Conservation (phyloP, 495 filamentous ascomycete species). For the Aspergillus conjunctus region DNA sequence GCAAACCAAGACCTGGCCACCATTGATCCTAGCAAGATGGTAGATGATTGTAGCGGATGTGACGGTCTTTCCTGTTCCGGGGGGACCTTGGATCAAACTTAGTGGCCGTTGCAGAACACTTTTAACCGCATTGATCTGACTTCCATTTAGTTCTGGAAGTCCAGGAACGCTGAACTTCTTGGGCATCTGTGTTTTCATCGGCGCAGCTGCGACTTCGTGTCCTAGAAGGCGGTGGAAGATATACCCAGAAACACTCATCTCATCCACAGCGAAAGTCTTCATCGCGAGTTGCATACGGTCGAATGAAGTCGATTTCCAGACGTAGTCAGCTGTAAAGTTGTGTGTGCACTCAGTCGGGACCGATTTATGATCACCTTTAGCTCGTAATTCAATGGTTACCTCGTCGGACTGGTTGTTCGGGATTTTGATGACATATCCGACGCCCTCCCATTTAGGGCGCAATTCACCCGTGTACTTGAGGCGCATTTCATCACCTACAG, state of each 20-base stretch:
- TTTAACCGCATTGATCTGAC: slow-evolving; percentile 96
- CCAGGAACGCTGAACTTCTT: slow-evolving; percentile 97
- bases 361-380: slow-evolving; percentile 87
- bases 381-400: slow-evolving; percentile 91
- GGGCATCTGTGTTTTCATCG: slow-evolving; percentile 95
- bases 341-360: slow-evolving; percentile 97
- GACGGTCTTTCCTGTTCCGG: slow-evolving; percentile 97
- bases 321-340: slow-evolving; percentile 97
- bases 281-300: slow-evolving; percentile 99
- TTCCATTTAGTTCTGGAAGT: slow-evolving; percentile 91
- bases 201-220: slow-evolving; percentile 92
- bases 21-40: slow-evolving; percentile 92
- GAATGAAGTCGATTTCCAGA: slow-evolving; percentile 99
- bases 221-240: slow-evolving; percentile 98
- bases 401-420: slow-evolving; percentile 99
- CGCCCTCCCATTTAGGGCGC: slow-evolving; percentile 93
- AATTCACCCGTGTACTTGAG: slow-evolving; percentile 95
- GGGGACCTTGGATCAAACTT: slow-evolving; percentile 94
- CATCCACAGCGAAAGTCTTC: slow-evolving; percentile 98
- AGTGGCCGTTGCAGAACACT: slow-evolving; percentile 90
- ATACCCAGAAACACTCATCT: slow-evolving; percentile 97
- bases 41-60: slow-evolving; percentile 99
- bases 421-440: slow-evolving; percentile 99
- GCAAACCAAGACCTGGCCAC: slow-evolving; percentile 93
- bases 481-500: slow-evolving; percentile 98